phyloP scores from a whole-genome alignment of 2,329 filamentous ascomycete genomes.

The Calonectria henricotiae region DNA sequence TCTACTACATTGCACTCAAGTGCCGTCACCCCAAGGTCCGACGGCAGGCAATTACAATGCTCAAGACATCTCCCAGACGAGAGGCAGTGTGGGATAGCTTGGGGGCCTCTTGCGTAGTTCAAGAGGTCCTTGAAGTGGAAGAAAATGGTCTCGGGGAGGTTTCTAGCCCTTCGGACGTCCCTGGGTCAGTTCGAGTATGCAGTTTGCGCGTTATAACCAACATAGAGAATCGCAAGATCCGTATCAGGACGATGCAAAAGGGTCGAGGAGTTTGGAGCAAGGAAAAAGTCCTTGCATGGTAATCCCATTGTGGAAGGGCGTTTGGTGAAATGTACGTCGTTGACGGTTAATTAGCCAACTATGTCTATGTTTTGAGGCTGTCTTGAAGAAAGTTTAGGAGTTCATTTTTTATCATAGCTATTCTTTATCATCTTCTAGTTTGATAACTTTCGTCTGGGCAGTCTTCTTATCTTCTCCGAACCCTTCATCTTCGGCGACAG shows the following conservation, averaged over 20 bases:
- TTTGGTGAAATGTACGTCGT: not conserved
- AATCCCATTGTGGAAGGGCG: not conserved
- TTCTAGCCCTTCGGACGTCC: constrained; percentile 29
- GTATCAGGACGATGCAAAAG: constrained; percentile 32
- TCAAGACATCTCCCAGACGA: constrained; percentile 34
- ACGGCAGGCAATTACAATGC: constrained; percentile 34
- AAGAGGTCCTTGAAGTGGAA: constrained; percentile 37
- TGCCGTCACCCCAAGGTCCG: constrained; percentile 41
- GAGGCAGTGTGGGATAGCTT: constrained; percentile 44
- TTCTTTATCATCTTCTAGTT: not conserved
- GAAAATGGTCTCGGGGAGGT: constrained; percentile 33
- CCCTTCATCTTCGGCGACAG: constrained; percentile 22
- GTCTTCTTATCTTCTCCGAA: constrained; percentile 28
- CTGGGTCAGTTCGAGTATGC: constrained; percentile 24
- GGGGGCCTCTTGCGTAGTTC: constrained; percentile 33
- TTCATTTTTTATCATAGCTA: constrained; percentile 4
- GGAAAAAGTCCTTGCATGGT: constrained; percentile 39
- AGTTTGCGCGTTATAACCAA: constrained; percentile 34
- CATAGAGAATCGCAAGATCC: constrained; percentile 34
- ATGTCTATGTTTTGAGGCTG: not conserved
- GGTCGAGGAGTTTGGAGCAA: constrained; percentile 26
- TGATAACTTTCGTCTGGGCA: constrained; percentile 7
- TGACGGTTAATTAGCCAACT: not conserved
- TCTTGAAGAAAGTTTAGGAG: not conserved
- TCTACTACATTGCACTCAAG: constrained; percentile 44